phyloP scores from a whole-genome alignment of 1,139 yeast genomes.

The Pichia sp. region DNA sequence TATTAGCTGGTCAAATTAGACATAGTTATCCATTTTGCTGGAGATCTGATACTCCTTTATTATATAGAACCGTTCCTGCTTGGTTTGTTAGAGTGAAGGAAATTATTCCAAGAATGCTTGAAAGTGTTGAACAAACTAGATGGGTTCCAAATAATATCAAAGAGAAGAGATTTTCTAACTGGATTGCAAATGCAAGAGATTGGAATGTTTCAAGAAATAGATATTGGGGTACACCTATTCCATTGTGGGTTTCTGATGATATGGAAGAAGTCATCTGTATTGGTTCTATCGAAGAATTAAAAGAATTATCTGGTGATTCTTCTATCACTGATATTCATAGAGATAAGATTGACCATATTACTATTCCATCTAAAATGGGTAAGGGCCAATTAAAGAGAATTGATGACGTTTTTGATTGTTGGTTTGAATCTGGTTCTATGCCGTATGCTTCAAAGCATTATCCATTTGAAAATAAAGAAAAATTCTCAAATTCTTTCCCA shows the following conservation, averaged over 20 bases:
- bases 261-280: conserved; percentile 87
- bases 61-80: conserved; percentile 95
- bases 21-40: conserved; percentile 99
- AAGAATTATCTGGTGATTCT: conserved; percentile 71
- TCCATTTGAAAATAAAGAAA: conserved; percentile 81
- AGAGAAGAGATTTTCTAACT: conserved; percentile 92
- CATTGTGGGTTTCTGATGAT: conserved; percentile 95
- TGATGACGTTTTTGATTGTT: conserved; percentile 98
- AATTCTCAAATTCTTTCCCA: conserved; percentile 73
- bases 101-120: conserved; percentile 82
- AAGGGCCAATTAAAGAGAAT: conserved; percentile 83
- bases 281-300: conserved; percentile 84
- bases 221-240: conserved; percentile 99
- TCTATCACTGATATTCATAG: conserved; percentile 90
- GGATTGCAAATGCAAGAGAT: conserved; percentile 98
- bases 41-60: conserved; percentile 98
- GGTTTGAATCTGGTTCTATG: conserved; percentile 99
- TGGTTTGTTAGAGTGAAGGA: conserved; percentile 94
- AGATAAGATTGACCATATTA: conserved; percentile 82
- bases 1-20: conserved; percentile 75
- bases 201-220: conserved; percentile 98
- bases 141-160: conserved; percentile 93
- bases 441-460: conserved; percentile 96
- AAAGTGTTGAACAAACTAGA: conserved; percentile 75
- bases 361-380: conserved; percentile 90